phyloP scores from a whole-genome alignment of 306 rosid species.

The Dryas drummondii region DNA sequence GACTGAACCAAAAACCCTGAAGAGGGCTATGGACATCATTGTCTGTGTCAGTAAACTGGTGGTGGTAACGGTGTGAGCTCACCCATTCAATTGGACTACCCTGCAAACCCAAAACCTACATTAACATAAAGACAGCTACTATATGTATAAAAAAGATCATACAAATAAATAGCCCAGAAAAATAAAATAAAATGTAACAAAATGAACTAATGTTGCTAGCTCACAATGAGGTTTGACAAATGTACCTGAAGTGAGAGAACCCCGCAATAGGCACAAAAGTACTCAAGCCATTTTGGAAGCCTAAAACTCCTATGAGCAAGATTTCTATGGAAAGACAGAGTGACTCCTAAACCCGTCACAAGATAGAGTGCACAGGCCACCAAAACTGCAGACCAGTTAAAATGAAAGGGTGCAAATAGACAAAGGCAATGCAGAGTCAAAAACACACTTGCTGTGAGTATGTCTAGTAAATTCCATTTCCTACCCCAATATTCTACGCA shows the following conservation, averaged over 20 bases:
- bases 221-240: background rate
- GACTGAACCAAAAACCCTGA: constrained; percentile 89
- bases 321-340: constrained; percentile 70
- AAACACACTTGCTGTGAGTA: constrained; percentile 52
- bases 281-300: constrained; percentile 83
- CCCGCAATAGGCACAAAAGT: constrained; percentile 68
- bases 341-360: constrained; percentile 65
- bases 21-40: constrained; percentile 81
- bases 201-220: background rate
- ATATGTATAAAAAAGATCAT: too few relatives aligned
- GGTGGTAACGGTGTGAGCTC: constrained; percentile 86
- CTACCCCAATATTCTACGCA: constrained; percentile 43
- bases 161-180: background rate
- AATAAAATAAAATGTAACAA: background rate
- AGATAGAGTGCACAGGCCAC: constrained; percentile 51
- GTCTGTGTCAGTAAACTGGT: constrained; percentile 76
- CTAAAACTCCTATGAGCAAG: constrained; percentile 84
- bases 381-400: constrained; percentile 63
- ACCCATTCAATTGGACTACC: constrained; percentile 92
- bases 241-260: constrained; percentile 72
- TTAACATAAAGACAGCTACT: too few relatives aligned
- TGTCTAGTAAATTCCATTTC: constrained; percentile 63
- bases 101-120: constrained; percentile 26
- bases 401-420: constrained; percentile 66
- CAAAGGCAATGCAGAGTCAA: constrained; percentile 51